phyloP scores from a whole-genome alignment of 1,139 yeast species.

The Kluyveromyces sp. region DNA sequence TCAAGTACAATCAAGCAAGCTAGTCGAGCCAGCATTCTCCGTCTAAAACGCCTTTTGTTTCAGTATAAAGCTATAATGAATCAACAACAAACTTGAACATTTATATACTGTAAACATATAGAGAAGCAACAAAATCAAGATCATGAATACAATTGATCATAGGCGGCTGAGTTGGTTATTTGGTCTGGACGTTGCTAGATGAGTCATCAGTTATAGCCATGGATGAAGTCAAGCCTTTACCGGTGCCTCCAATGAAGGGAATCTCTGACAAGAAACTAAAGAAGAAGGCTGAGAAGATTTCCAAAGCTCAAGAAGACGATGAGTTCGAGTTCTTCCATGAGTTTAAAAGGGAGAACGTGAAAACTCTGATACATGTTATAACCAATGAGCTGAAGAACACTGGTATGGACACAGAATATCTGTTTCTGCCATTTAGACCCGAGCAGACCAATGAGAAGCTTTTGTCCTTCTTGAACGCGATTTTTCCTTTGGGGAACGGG shows the following conservation, averaged over 20 bases:
- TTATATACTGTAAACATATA: background rate
- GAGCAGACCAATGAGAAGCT: slow-evolving; percentile 52
- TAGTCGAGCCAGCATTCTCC: too few species aligned
- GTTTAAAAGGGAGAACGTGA: slow-evolving; percentile 57
- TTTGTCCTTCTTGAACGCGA: slow-evolving; percentile 42
- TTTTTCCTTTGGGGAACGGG: slow-evolving; percentile 50
- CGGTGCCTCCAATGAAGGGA: slow-evolving; percentile 12
- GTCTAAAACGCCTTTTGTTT: background rate
- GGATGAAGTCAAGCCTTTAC: slow-evolving; percentile 16
- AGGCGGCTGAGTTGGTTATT: background rate
- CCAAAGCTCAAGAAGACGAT: slow-evolving; percentile 19
- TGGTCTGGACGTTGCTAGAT: background rate
- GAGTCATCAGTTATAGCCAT: slow-evolving; percentile 2
- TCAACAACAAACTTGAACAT: background rate
- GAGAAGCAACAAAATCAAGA: background rate
- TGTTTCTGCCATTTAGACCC: slow-evolving; percentile 65
- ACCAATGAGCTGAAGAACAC: slow-evolving; percentile 55
- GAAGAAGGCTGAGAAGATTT: background rate
- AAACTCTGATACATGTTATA: slow-evolving; percentile 55
- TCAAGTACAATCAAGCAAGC: too few species aligned
- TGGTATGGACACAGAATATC: slow-evolving; percentile 51
- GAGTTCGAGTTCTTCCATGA: slow-evolving; percentile 39
- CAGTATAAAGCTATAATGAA: background rate
- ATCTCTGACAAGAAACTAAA: background rate
- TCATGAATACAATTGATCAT: background rate